Base-by-base conservation (phyloP, 2,329 filamentous ascomycete genomes). In the Fusarium veterinarium region DNA sequence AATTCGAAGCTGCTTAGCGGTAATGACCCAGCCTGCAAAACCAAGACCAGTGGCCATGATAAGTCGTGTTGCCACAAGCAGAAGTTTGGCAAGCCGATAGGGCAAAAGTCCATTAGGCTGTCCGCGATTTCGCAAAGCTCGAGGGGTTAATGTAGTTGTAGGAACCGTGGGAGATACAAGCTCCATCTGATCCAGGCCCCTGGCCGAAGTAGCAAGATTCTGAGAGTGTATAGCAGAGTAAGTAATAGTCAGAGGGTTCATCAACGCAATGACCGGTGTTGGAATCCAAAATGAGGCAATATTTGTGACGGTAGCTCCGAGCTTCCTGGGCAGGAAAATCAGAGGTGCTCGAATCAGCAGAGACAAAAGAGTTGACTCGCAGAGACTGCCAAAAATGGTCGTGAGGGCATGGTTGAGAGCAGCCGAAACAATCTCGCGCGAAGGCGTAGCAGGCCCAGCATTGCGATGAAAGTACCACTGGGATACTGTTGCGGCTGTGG, bases 381-480 rank as follows among this genome's bases (percentile, higher is more conserved):
- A 97, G 75, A 98, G 93, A 8, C 94, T 97, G 60, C 96, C 96
- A 78, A 98, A 97, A 41, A 98, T 91, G 4, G 94, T 95, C 20
- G 94, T 95, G 19, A 90, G 86, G 6, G 95, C 92, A 83, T 99
- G 96, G 55, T 87, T 86, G 48, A 97, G 85, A 19, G 95, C 95
- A 11, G 95, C 95, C 69, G 90, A 86, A 31, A 98, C 94, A 52
- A 98, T 92, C 61, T 95, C 92, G 63, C 88, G 87, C 2, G 94
- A 95, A 1, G 93, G 91, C 5, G 95, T 91, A 13, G 92, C 87
- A 9, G 95, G 94, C 16, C 91, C 89, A 8, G 91, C 91, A 76
- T 97, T 93, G 71, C 96, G 94, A 82, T 98, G 95, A 82, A 98
- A 99, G 83, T 99, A 99, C 96, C 96, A 99, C 82, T 99, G 96